Evolutionary conservation across 2,329 filamentous ascomycete genomes (phyloP), one percentile per base, ranked within the genome.

Genomic region (Trichoderma asperellum): DNA sequence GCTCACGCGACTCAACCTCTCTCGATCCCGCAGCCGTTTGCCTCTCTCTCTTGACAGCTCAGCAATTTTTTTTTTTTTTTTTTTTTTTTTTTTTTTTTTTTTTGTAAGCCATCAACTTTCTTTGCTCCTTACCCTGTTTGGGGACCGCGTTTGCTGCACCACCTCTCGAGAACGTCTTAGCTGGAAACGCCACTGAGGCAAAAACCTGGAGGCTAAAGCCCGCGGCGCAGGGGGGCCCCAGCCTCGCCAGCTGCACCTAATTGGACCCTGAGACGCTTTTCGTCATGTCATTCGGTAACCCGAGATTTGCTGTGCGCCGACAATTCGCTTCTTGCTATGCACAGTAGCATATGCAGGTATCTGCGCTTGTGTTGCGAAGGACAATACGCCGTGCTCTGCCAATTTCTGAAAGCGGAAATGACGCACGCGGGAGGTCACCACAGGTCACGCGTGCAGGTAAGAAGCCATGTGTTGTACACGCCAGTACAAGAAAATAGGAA

Each of bases 321-420:
- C 52, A 0, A 59, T 59, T 67, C 53, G 64, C 55, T 43, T 43
- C 40, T 47, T 1, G 16, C 24, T 37, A 29, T 4, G 1, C 11
- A 7, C 21, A 58, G n/a, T 16, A 21, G 59, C 37, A 55, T 16
- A 49, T 49, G 49, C 32, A 65, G 52, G 27, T 43, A 47, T 52
- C 29, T 64, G 61, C 29, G 14, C 47, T n/a, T 53, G 47, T 29
- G 16, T n/a, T 53, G 47, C 29, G 16, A 53, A 55, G 35, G 47
- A 40, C 55, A 40, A 29, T 29, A 34, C 11, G 49, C 29, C 34
- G 18, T n/a, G 29, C 21, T 49, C 32, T 34, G 47, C 18, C 53
- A 66, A 49, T 58, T 40, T 59, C 64, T 67, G 16, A 18, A 67
- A 49, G 29, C 37, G 64, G 64, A 67, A 67, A 67, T 59, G 64